Conservation (phyloP, 805 yeast species). For the Lachancea sp. region DNA sequence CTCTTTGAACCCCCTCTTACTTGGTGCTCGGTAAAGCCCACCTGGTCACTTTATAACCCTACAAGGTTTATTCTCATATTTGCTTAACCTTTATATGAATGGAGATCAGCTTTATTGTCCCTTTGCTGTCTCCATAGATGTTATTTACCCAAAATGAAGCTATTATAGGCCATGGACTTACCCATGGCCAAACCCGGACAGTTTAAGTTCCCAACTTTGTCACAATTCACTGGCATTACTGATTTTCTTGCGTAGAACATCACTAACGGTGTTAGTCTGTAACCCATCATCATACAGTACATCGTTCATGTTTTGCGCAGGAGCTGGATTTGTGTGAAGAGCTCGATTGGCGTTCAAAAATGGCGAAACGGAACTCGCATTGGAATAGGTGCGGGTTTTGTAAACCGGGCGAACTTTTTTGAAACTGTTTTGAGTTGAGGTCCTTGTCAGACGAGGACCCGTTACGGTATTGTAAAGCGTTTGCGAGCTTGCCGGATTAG, state of each 20-base stretch:
- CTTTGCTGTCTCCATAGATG: not conserved
- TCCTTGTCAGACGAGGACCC: slow-evolving; percentile 16
- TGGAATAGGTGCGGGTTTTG: slow-evolving; percentile 17
- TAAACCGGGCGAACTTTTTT: slow-evolving; percentile 13
- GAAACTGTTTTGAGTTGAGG: slow-evolving; percentile 17
- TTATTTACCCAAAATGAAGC: not conserved
- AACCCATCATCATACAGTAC: slow-evolving; percentile 18
- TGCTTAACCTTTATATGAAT: not conserved
- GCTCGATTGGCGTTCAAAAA: slow-evolving; percentile 8
- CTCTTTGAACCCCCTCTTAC: too few species aligned
- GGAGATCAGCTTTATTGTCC: not conserved
- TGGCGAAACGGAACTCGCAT: slow-evolving; percentile 13
- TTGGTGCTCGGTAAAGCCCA: too few species aligned
- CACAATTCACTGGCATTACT: slow-evolving; percentile 9
- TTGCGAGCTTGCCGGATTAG: slow-evolving; percentile 2
- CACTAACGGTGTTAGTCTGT: slow-evolving; percentile 23
- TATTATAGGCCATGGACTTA: not conserved
- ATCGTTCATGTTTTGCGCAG: slow-evolving; percentile 13
- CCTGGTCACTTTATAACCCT: too few species aligned
- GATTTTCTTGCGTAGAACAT: slow-evolving; percentile 20
- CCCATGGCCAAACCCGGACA: not conserved
- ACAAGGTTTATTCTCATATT: not conserved
- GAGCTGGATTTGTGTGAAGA: not conserved
- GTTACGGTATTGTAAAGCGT: slow-evolving; percentile 10
- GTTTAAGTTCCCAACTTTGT: not conserved